Evolutionary conservation across 495 filamentous ascomycete species (phyloP), one percentile per base, ranked within the genome.

Genomic region (Evansstolkia leycettana): DNA sequence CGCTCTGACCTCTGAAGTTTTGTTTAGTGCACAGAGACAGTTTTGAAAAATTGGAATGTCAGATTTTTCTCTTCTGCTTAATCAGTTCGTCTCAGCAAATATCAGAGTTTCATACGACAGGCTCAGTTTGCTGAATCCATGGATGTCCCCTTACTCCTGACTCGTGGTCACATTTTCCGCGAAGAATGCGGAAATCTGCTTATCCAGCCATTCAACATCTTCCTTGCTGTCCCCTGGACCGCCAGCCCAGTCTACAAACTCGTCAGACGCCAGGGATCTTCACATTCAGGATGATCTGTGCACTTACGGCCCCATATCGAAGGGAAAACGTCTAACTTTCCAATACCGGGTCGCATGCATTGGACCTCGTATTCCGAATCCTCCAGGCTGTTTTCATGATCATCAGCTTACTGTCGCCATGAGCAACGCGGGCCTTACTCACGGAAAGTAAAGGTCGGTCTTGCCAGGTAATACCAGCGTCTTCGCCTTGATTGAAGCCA

Each of bases 401-500:
- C 33, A 26, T 58, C 27, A 60, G 46, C 20, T 20, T 36, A 23
- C 15, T 33, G 17, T 32, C 27, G 2, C 11, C 16, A 17, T 10
- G 26, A 12, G 2, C 8, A n/a, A 6, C 6, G 16, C 8, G 26
- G 12, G 3, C 7, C 17, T 8, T 2, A 58, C 75, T 58, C 52
- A 76, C 61, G 80, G 76, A 50, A 85, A 85, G 46, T 85, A 85
- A 4, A 83, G 57, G 48, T 85, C 80, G 0, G 78, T 82, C 48
- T 80, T 70, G 5, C 56, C 50, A 1, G 80, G 79, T 6, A 83
- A 45, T 7, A 83, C 73, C 17, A 84, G 51, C 0, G 70, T 70
- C 42, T 76, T 80, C 5, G 77, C 78, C 48, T 76, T 77, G 45
- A 82, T 82, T 18, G 65, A 72, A 29, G 64, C 62, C 73, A 84